Percentiles rank a stretch among this genome's conserved stretches.
Conservation (phyloP, 805 yeast genomes). For the Ogataea pilisensis region DNA sequence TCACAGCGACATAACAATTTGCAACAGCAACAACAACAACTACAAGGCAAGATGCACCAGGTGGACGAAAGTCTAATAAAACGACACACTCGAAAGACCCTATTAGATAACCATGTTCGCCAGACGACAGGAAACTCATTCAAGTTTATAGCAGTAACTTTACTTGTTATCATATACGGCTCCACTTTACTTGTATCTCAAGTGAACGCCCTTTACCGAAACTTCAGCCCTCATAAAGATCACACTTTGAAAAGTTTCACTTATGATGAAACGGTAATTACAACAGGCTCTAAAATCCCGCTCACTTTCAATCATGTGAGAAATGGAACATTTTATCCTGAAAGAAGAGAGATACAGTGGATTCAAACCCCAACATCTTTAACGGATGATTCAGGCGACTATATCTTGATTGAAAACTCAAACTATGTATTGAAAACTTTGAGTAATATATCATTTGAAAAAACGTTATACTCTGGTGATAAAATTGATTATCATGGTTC, state of each 20-base stretch:
- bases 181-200: slow-evolving; percentile 21
- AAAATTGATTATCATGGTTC: slow-evolving; percentile 37
- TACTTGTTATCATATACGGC: slow-evolving; percentile 19
- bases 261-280: background rate
- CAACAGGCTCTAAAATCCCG: slow-evolving; percentile 21
- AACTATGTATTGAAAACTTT: slow-evolving; percentile 55
- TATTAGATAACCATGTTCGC: background rate
- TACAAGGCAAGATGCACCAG: slow-evolving; percentile 3
- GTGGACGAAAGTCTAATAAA: slow-evolving; percentile 5
- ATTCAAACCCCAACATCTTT: slow-evolving; percentile 46
- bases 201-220: slow-evolving; percentile 13
- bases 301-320: slow-evolving; percentile 44
- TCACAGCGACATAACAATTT: too few species aligned
- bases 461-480: slow-evolving; percentile 47
- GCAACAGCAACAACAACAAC: background rate
- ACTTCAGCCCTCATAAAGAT: slow-evolving; percentile 8
- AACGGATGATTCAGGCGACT: slow-evolving; percentile 61
- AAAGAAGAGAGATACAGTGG: slow-evolving; percentile 64
- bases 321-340: slow-evolving; percentile 53
- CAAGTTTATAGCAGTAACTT: slow-evolving; percentile 8
- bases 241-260: background rate
- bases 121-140: slow-evolving; percentile 2
- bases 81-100: background rate
- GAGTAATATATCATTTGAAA: slow-evolving; percentile 40
- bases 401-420: slow-evolving; percentile 44